These are phyloP conservation scores for Zygoascus tannicola DNA, from an alignment of 805 yeast genomes.

Conservation along the genomic window DNA sequence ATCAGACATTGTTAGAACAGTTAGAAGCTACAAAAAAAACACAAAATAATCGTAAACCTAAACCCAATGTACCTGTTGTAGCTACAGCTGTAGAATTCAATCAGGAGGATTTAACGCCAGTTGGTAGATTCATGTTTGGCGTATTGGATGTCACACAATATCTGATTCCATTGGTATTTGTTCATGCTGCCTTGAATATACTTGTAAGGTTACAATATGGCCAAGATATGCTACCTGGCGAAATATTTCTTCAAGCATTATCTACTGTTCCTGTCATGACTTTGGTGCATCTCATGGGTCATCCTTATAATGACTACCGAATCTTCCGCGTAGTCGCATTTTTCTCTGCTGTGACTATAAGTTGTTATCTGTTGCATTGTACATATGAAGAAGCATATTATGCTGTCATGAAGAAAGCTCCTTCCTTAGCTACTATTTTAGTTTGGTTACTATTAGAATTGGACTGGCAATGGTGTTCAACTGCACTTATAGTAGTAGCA, in stretches of 20 bases:
- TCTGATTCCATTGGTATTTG: constrained; percentile 26
- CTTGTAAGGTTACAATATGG: constrained; percentile 31
- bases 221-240: constrained; percentile 9
- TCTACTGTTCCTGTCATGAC: constrained; percentile 26
- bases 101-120: constrained; percentile 11
- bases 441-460: constrained; percentile 33
- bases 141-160: constrained; percentile 23
- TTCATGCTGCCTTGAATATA: constrained; percentile 28
- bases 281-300: constrained; percentile 22
- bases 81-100: too few relatives aligned
- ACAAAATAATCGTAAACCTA: not conserved
- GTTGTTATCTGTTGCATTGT: constrained; percentile 27
- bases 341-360: constrained; percentile 21
- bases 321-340: constrained; percentile 18
- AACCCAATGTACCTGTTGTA: too few relatives aligned
- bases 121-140: constrained; percentile 21
- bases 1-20: constrained; percentile 15
- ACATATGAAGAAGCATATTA: constrained; percentile 30
- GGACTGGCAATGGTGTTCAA: constrained; percentile 28
- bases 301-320: constrained; percentile 18
- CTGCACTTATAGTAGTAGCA: constrained; percentile 20
- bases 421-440: constrained; percentile 34
- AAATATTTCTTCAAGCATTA: constrained; percentile 15
- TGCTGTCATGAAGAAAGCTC: constrained; percentile 32
- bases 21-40: constrained; percentile 8